Base-by-base conservation (phyloP, 1,139 yeast genomes). In the Blastobotrys capitulatus region DNA sequence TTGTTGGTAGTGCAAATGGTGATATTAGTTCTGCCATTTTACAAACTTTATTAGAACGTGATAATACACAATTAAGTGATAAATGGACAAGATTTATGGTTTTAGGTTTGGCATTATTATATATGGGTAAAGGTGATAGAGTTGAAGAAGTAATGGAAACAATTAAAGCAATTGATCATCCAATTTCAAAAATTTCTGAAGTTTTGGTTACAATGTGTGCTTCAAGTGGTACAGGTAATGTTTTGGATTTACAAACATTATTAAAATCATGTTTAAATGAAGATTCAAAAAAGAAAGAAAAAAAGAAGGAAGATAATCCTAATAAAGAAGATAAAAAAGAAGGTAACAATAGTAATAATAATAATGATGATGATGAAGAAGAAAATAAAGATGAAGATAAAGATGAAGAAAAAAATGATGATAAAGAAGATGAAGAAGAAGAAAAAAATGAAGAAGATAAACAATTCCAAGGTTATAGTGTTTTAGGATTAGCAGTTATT, bases 211-310 rank as follows among this genome's bases (percentile, higher is more conserved):
- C 86, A 56, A 86, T 90, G 49, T 87, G 97, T 72, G 95, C 97
- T 7, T 90, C 86, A 70, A 95, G 97, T 16, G 99, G 98, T 56
- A 88, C 97, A 41, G 99, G 98, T 60, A 94, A 94, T 65, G 99
- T 94, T 38, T 78, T 94, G 57, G 95, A 90, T 71, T 86, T 94
- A 55, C 99, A 94, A 72, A 81, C 88, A 35, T 76, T 94, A 62
- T 78, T 92, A 60, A 95, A 88, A 62, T 87, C 89, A 77, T 81
- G 96, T 62, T 84, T 95, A 3, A 76, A 74, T 36, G 70, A 70
- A 39, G 70, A 70, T 13, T 37, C 37, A 16, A 78, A 72, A 32
- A 77, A 71, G 7, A 73, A 65, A 8, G 74, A 65, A 1, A 71
- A 64, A n/a, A 39, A 42, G 18, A 49, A 38, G 9, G 46, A 44